Evolutionary conservation across 768 basidiomycete species (phyloP).

Genomic region (Thelephora aurantiotincta): DNA sequence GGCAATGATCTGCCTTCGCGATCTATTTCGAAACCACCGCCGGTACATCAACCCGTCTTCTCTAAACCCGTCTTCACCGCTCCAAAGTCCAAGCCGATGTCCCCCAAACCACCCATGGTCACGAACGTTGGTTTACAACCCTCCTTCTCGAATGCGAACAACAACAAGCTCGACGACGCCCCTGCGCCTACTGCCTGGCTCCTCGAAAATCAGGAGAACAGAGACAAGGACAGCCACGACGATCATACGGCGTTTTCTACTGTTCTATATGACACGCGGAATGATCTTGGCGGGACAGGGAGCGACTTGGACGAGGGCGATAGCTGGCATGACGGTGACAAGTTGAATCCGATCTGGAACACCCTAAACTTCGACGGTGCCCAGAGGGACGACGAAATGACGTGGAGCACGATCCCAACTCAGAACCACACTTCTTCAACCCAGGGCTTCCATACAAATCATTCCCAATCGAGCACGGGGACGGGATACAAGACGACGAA

Average conservation of each 20-base stretch:
- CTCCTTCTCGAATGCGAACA: constrained; percentile 12
- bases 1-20: too few relatives aligned
- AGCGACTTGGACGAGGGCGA: constrained; percentile 45
- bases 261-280: constrained; percentile 2
- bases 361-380: constrained; percentile 31
- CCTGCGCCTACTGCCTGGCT: constrained; percentile 31
- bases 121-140: constrained; percentile 30
- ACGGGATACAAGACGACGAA: too few relatives aligned
- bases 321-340: constrained; percentile 67
- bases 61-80: constrained; percentile 31
- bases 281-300: constrained; percentile 10
- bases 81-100: constrained; percentile 9
- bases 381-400: constrained; percentile 52
- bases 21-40: neutral
- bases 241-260: neutral
- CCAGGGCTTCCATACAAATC: neutral
- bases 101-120: constrained; percentile 22
- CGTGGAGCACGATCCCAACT: constrained; percentile 61
- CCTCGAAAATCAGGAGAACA: constrained; percentile 44
- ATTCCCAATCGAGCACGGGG: too few relatives aligned
- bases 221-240: constrained; percentile 3
- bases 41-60: constrained; percentile 30
- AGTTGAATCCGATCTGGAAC: constrained; percentile 43
- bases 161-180: constrained; percentile 29
- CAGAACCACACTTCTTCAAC: constrained; percentile 29